Evolutionary conservation across 257 asterid genomes (phyloP).

Genomic region (Misopates orontium): DNA sequence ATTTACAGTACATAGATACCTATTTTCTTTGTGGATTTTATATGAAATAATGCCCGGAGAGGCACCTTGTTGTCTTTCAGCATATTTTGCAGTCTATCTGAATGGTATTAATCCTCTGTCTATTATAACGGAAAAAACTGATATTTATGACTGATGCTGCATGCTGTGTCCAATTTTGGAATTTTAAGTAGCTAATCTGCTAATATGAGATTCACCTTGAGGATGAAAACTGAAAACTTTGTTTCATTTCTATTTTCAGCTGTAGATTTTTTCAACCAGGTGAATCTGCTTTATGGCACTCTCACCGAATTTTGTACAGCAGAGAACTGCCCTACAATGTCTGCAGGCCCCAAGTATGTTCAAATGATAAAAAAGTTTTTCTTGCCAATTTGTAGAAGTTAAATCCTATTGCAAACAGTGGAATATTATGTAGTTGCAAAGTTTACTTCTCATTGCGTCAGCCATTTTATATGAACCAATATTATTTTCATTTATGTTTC

Average conservation of each 20-base stretch:
- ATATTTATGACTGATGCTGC: no score
- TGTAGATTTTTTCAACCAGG: constrained; percentile 95
- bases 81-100: constrained; percentile 14
- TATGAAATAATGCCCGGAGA: constrained; percentile 3
- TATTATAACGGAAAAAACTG: no score
- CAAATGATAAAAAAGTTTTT: background rate
- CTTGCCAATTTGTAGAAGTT: no score
- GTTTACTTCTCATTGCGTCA: no score
- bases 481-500: no score
- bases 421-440: no score
- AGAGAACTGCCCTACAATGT: constrained; percentile 90
- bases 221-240: constrained; percentile 36
- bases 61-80: constrained; percentile 1
- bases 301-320: constrained; percentile 93
- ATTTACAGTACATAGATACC: background rate
- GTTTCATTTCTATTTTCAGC: constrained; percentile 57
- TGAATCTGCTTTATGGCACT: constrained; percentile 91
- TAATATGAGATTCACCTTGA: constrained; percentile 16
- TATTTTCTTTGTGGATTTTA: constrained; percentile 19
- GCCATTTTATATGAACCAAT: no score
- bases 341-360: constrained; percentile 97
- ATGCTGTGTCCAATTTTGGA: background rate
- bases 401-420: no score
- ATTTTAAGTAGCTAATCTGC: constrained; percentile 2
- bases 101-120: no score